Percentiles rank a stretch among this genome's conserved stretches.
These are phyloP conservation scores for Triticum timopheevii DNA, from an alignment of 176 grass and related monocot species.

Conservation along the genomic window DNA sequence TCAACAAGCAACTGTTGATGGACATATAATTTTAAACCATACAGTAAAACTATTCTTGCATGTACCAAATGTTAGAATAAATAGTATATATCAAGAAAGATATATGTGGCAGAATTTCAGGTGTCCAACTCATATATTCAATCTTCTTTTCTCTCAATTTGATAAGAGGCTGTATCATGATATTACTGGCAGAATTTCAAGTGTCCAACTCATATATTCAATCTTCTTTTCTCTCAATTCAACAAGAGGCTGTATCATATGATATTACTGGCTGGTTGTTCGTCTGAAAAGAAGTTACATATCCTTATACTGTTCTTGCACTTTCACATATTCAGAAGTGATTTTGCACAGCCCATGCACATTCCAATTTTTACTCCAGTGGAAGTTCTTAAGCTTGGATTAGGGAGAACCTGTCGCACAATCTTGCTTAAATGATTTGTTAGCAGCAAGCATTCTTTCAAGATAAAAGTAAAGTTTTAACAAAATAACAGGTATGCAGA, in stretches of 20 bases:
- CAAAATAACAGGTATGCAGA: constrained; percentile 37
- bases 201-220: constrained; percentile 27
- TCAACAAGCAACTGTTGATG: neutral
- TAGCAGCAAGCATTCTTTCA: constrained; percentile 50
- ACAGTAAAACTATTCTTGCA: constrained; percentile 5
- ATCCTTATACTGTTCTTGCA: constrained; percentile 48
- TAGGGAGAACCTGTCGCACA: constrained; percentile 66
- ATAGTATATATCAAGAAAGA: neutral
- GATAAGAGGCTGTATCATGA: constrained; percentile 20
- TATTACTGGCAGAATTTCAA: constrained; percentile 29
- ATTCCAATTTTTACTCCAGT: constrained; percentile 58
- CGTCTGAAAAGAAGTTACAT: constrained; percentile 30
- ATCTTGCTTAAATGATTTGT: constrained; percentile 55
- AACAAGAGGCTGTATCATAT: constrained; percentile 16
- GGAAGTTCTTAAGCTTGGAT: constrained; percentile 47
- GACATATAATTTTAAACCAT: constrained; percentile 10
- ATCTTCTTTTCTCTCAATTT: constrained; percentile 27
- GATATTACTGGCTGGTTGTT: constrained; percentile 29
- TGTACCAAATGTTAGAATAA: constrained; percentile 13
- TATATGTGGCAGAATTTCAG: constrained; percentile 21
- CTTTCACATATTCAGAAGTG: constrained; percentile 34
- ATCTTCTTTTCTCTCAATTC: constrained; percentile 27
- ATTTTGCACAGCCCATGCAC: constrained; percentile 22
- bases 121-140: constrained; percentile 27
- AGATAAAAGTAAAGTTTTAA: constrained; percentile 24